These are phyloP conservation scores for Beta corolliflora DNA, from an alignment of 179 eudicot genomes.

Conservation along the genomic window DNA sequence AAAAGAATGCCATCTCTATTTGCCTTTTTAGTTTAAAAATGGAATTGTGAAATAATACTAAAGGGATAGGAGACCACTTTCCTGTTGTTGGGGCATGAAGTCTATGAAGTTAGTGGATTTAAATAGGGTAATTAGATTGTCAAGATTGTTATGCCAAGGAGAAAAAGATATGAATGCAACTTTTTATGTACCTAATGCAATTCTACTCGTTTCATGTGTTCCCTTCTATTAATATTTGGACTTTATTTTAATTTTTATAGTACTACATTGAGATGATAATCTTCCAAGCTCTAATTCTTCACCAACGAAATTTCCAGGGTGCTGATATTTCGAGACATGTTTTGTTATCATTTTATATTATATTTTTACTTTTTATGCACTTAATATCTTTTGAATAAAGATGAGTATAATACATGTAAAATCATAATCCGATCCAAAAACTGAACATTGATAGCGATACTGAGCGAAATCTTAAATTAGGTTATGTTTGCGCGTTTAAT, in stretches of 20 bases:
- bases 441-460: too few species aligned
- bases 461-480: too few species aligned
- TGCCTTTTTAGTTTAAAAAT: slow-evolving; percentile 4
- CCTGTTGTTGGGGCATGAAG: slow-evolving; percentile 66
- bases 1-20: slow-evolving; percentile 17
- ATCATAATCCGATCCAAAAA: too few species aligned
- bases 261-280: not conserved
- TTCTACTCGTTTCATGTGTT: not conserved
- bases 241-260: not conserved
- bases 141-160: slow-evolving; percentile 15
- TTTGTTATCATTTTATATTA: too few species aligned
- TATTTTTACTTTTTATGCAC: too few species aligned
- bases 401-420: too few species aligned
- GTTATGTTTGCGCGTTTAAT: too few species aligned
- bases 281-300: too few species aligned
- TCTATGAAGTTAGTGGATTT: slow-evolving; percentile 64
- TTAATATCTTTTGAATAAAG: too few species aligned
- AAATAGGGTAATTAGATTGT: slow-evolving; percentile 2
- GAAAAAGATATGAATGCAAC: slow-evolving; percentile 8
- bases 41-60: slow-evolving; percentile 28
- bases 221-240: not conserved
- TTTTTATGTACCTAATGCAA: slow-evolving; percentile 23
- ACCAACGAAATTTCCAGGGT: too few species aligned
- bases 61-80: slow-evolving; percentile 70
- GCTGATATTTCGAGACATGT: too few species aligned